Conservation (phyloP, 306 rosid genomes). For the Albizia julibrissin region DNA sequence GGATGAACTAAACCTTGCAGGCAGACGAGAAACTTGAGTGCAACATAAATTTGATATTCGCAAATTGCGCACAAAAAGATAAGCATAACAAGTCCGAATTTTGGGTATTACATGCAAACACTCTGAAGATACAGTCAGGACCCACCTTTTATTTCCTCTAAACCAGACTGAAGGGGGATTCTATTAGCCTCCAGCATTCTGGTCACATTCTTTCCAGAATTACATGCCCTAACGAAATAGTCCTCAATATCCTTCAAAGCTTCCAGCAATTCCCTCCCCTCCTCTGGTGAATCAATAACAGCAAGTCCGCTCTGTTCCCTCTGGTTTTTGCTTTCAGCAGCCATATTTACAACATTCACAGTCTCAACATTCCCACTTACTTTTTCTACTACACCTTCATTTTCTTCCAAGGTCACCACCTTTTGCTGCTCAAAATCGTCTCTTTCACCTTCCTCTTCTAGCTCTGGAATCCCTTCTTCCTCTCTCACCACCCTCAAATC, state of each 20-base stretch:
- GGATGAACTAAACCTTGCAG: conserved; percentile 21
- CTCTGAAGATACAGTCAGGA: conserved; percentile 23
- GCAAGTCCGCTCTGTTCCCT: conserved; percentile 56
- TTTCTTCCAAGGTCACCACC: conserved; percentile 49
- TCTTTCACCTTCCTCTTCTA: conserved; percentile 74
- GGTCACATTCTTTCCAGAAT: conserved; percentile 78
- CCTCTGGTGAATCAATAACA: conserved; percentile 70
- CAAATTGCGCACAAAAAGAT: neutral
- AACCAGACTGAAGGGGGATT: conserved; percentile 74
- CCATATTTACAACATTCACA: conserved; percentile 48
- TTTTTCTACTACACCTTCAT: conserved; percentile 23
- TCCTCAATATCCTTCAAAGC: conserved; percentile 85
- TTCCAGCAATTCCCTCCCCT: conserved; percentile 90
- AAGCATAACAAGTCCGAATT: neutral
- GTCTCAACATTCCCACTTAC: conserved; percentile 47
- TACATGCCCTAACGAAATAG: conserved; percentile 69
- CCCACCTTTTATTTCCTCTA: conserved; percentile 91
- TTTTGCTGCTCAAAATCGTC: conserved; percentile 46
- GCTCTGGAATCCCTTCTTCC: conserved; percentile 97
- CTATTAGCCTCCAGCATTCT: conserved; percentile 93
- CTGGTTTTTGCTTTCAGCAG: conserved; percentile 40
- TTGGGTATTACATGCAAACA: neutral
- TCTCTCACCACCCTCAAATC: conserved; percentile 88
- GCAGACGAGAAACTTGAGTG: conserved; percentile 9
- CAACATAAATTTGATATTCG: conserved; percentile 12